Evolutionary conservation across 257 asterid species (phyloP), one percentile per base, ranked within the genome.

Genomic region (Solanum okadae): DNA sequence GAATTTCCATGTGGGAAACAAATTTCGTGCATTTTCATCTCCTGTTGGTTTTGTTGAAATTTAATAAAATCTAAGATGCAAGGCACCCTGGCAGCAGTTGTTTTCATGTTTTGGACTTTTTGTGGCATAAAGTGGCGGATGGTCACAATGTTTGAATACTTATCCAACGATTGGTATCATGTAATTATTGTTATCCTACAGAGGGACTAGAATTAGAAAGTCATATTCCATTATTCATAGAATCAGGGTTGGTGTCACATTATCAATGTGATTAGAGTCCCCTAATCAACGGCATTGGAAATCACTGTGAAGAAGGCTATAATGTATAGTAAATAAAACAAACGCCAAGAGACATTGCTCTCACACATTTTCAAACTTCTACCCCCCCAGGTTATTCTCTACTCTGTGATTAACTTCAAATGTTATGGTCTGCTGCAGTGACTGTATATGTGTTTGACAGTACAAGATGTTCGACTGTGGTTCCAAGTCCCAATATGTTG

Each of bases 381-480:
- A 10, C 31, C 35, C 83, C 52, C 23, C 15, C 15, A 40, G 59
- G n/a, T 40, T 77, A 77, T 77, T 40, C 61, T 77, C 59, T 77
- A 77, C n/a, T 38, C 86, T 29, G 33, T 82, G 86, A 46, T 16
- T 89, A 65, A 83, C 86, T 90, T 79, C 49, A 63, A 42, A 16
- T 35, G 77, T 77, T 85, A 78, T 75, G 25, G 84, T 89, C 85
- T 35, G 77, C 89, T 93, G 95, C 98, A 94, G 98, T 84, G 88
- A 88, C 40, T 61, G 52, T 90, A 86, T 84, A 83, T 90, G 91
- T 90, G 83, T 86, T 85, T 91, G 67, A 86, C 87, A 88, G 52
- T 87, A 44, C 89, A 90, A 91, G 86, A 97, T 97, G 99, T 95
- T 93, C 89, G 99, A 97, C 89, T 93, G 93, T 73, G 93, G 95